Base-by-base conservation (phyloP, 495 filamentous ascomycete species). In the Lophium mytilinum region DNA sequence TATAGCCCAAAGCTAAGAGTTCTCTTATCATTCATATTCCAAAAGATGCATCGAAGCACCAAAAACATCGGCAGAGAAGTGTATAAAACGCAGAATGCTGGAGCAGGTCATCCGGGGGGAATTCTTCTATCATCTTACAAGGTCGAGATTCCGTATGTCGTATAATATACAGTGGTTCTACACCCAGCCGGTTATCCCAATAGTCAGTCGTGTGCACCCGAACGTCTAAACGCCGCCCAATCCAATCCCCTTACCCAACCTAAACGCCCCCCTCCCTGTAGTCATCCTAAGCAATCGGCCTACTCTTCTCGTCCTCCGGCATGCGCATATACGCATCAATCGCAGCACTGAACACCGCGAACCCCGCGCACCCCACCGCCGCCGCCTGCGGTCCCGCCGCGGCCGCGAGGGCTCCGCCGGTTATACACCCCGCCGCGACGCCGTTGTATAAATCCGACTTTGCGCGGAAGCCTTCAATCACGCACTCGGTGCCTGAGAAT, bases 381-480 rank as follows among this genome's bases (percentile, higher is more conserved):
- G 88, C 89, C 19, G 93, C 94, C 71, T 94, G 88, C 4, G 93
- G 93, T 3, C 93, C 93, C 3, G 88, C 92, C 67, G 85, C 86
- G 11, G 83, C 80, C 33, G 87, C 92, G 51, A 97, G 70, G 36
- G 88, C 86, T 14, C 90, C 93, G 10, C 93, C 93, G 7, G 93
- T 97, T 18, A 96, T 72, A 71, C 94, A 97, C 0, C 93, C 93
- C 3, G 91, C 88, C 8, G 84, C 80, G 7, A 92, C 81, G 35
- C 90, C 89, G 75, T 98, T 98, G 53, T 76, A 83, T 40, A 97
- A 69, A 72, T 97, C 93, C 70, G 96, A 95, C 76, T 94, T 95
- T 2, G 93, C 93, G 9, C 93, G 79, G 56, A 87, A 78, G 18
- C 89, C 91, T 69, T 97, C 94, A 58, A 98, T 91, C 52, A 86